phyloP scores from a whole-genome alignment of 495 filamentous ascomycete species.

The Cercophora samala region DNA sequence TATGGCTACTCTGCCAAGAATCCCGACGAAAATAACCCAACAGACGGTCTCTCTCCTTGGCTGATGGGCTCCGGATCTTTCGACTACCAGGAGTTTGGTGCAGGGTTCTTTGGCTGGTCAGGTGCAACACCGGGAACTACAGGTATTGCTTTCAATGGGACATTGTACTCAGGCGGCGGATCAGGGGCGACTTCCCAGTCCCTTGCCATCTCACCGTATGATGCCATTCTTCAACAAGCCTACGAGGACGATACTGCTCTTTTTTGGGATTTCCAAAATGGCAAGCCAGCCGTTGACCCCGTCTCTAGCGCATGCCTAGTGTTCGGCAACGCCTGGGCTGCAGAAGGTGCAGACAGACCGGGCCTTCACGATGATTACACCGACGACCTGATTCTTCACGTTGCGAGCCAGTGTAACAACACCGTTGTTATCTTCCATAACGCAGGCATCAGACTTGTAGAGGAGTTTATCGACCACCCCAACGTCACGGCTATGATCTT shows the following conservation, averaged over 20 bases:
- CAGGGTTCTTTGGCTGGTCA: constrained; percentile 21
- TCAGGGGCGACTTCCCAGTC: constrained; percentile 57
- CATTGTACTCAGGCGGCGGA: constrained; percentile 56
- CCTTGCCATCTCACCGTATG: constrained; percentile 53
- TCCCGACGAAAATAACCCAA: constrained; percentile 39
- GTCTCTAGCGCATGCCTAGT: constrained; percentile 65
- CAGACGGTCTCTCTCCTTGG: constrained; percentile 36
- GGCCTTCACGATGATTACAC: constrained; percentile 49
- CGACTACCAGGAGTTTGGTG: constrained; percentile 28
- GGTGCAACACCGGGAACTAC: constrained; percentile 11
- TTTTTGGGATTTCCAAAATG: constrained; percentile 48
- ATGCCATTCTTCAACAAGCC: constrained; percentile 54
- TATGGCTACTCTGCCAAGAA: constrained; percentile 52
- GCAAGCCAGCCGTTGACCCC: constrained; percentile 39
- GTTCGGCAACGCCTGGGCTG: constrained; percentile 59
- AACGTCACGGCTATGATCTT: constrained; percentile 63
- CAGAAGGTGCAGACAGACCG: constrained; percentile 51
- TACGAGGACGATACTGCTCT: constrained; percentile 54
- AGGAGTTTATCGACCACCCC: constrained; percentile 57
- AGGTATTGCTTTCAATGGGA: constrained; percentile 47
- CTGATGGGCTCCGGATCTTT: constrained; percentile 36
- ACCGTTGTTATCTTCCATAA: constrained; percentile 63
- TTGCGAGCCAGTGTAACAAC: constrained; percentile 55
- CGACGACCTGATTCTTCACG: constrained; percentile 54
- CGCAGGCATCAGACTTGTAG: constrained; percentile 55